Evolutionary conservation across 164 flowering plant genomes (phyloP).

Genomic region (Aristolochia californica): DNA sequence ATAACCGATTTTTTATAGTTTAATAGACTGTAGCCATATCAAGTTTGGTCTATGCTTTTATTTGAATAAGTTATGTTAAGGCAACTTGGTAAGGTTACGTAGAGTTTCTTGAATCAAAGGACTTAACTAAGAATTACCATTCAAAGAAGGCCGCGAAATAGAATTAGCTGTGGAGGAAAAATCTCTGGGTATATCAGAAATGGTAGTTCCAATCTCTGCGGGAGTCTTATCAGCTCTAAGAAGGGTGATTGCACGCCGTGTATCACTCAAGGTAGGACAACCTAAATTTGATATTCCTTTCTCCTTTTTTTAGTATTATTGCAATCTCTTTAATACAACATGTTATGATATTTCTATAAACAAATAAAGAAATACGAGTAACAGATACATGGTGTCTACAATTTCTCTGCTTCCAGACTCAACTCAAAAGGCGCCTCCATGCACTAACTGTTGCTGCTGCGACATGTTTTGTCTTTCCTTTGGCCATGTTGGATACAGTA

Average conservation of each 20-base stretch:
- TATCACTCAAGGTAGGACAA: constrained; percentile 75
- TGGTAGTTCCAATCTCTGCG: constrained; percentile 73
- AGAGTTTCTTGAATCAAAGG: not conserved
- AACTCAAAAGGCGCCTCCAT: constrained; percentile 86
- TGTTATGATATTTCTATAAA: no score
- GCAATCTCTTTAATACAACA: no score
- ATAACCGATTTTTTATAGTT: no score
- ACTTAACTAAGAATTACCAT: constrained; percentile 72
- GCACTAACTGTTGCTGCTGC: constrained; percentile 86
- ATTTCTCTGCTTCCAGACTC: constrained; percentile 53
- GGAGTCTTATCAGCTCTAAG: constrained; percentile 92
- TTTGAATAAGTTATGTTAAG: no score
- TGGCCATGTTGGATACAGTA: constrained; percentile 92
- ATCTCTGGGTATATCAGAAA: constrained; percentile 45
- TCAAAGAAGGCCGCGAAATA: constrained; percentile 35
- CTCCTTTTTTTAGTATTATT: no score
- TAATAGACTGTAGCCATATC: no score
- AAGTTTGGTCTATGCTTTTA: no score
- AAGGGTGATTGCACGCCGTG: constrained; percentile 92
- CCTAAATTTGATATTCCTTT: not conserved
- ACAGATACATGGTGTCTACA: not conserved
- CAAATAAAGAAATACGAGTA: no score
- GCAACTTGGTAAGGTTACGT: no score
- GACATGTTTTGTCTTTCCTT: constrained; percentile 88
- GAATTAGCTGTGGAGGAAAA: constrained; percentile 30